These are phyloP conservation scores for Aspergillus fumigatus DNA, from an alignment of 2,329 filamentous ascomycete species.

Conservation along the genomic window DNA sequence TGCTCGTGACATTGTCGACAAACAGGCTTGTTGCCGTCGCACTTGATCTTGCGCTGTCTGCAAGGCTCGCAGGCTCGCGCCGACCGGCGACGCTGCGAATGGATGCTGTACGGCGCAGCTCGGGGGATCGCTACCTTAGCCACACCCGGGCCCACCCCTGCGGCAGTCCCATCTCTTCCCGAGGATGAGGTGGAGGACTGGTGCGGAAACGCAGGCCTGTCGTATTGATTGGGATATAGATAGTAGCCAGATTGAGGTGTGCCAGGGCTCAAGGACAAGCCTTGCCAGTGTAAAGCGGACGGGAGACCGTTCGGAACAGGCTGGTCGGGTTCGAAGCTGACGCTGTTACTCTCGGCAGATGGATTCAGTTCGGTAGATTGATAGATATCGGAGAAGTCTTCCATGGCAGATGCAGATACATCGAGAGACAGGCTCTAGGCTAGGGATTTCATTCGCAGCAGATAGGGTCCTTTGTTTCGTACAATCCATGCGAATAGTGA, in stretches of 20 bases:
- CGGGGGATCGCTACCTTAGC: constrained; percentile 30
- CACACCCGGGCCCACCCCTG: background rate
- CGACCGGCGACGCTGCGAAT: constrained; percentile 23
- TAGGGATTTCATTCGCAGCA: background rate
- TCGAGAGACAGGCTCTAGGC: background rate
- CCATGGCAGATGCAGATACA: background rate
- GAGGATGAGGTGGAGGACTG: constrained; percentile 8
- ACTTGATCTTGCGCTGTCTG: constrained; percentile 33
- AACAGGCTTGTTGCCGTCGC: constrained; percentile 25
- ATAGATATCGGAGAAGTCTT: background rate
- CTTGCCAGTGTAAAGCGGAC: background rate
- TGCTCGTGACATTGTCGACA: constrained; percentile 27
- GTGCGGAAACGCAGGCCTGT: background rate
- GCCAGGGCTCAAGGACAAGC: background rate
- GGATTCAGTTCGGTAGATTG: background rate
- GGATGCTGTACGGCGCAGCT: constrained; percentile 12
- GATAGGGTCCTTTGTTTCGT: background rate
- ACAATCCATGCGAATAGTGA: background rate
- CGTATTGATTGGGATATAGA: background rate
- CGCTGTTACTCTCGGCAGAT: background rate
- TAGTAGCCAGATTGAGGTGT: background rate
- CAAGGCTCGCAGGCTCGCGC: constrained; percentile 34
- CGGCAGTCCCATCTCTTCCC: background rate
- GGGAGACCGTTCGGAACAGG: background rate
- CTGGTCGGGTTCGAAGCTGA: background rate